These are phyloP conservation scores for Heliophila coronopifolia DNA, from an alignment of 441 rosid genomes.

Conservation along the genomic window DNA sequence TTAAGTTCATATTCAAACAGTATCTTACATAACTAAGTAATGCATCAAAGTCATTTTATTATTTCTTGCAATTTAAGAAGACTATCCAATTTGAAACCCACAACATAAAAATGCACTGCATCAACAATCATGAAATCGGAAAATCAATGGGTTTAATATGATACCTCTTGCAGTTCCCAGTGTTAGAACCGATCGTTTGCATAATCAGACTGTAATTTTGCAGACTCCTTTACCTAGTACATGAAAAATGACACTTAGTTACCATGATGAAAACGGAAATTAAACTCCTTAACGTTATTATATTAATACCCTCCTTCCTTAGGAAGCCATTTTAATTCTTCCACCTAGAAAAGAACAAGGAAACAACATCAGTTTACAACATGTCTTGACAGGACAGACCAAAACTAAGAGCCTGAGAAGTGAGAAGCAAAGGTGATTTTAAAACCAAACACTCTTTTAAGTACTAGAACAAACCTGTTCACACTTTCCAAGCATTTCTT, in stretches of 20 bases:
- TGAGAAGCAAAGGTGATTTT: conserved; percentile 75
- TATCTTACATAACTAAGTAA: conserved; percentile 36
- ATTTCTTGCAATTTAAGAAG: conserved; percentile 89
- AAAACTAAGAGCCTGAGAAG: conserved; percentile 15
- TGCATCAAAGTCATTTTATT: conserved; percentile 96
- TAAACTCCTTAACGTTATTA: too few relatives aligned
- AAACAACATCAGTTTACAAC: conserved; percentile 16
- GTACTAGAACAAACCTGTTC: conserved; percentile 61
- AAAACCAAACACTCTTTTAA: conserved; percentile 72
- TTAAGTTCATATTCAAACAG: conserved; percentile 5
- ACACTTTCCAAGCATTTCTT: conserved; percentile 92
- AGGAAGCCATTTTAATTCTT: conserved; percentile 67
- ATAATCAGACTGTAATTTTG: conserved; percentile 89
- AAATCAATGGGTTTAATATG: conserved; percentile 6
- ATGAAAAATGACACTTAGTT: conserved; percentile 16
- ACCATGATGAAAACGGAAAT: conserved; percentile 18
- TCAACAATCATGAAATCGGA: not conserved
- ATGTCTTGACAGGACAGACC: conserved; percentile 2
- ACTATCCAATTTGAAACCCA: conserved; percentile 95
- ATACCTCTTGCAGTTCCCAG: conserved; percentile 94
- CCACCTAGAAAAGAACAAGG: conserved; percentile 46
- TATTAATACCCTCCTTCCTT: conserved; percentile 66
- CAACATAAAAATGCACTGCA: conserved; percentile 88
- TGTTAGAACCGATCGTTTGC: conserved; percentile 92
- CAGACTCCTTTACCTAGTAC: conserved; percentile 80